Percentiles rank a stretch among this genome's conserved stretches.
Evolutionary conservation across 768 basidiomycete species (phyloP).

Genomic region (Gyrodon lividus): DNA sequence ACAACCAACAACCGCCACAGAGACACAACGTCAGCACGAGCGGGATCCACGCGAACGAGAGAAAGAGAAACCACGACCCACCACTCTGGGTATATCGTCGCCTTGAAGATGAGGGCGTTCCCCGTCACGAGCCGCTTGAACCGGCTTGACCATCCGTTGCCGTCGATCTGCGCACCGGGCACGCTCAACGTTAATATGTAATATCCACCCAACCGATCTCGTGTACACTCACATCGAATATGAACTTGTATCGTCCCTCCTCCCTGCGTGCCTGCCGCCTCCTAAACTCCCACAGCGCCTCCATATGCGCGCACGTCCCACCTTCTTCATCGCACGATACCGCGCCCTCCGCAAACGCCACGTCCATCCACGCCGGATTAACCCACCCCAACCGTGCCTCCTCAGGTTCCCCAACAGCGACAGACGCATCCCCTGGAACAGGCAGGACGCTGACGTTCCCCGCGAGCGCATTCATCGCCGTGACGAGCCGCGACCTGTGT

Average conservation of each 20-base stretch:
- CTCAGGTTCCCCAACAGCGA: slow-evolving; percentile 36
- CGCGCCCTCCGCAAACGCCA: slow-evolving; percentile 52
- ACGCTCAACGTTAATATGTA: not conserved
- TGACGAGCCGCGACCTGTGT: slow-evolving; percentile 51
- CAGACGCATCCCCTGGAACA: slow-evolving; percentile 26
- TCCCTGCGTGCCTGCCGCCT: slow-evolving; percentile 42
- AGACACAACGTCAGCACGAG: not conserved
- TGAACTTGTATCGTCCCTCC: slow-evolving; percentile 60
- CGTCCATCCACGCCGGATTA: slow-evolving; percentile 58
- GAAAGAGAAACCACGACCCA: slow-evolving; percentile 29
- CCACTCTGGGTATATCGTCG: slow-evolving; percentile 77
- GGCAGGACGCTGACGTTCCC: slow-evolving; percentile 40
- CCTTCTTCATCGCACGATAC: slow-evolving; percentile 36
- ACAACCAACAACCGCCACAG: no score
- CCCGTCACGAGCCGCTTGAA: slow-evolving; percentile 65
- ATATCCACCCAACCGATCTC: not conserved
- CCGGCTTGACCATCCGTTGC: slow-evolving; percentile 68
- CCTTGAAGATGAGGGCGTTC: slow-evolving; percentile 64
- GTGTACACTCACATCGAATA: slow-evolving; percentile 55
- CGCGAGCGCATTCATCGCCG: slow-evolving; percentile 39
- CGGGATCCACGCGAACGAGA: not conserved
- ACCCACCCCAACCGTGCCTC: slow-evolving; percentile 37
- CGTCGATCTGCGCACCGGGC: slow-evolving; percentile 44
- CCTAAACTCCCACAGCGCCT: slow-evolving; percentile 49
- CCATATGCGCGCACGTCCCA: slow-evolving; percentile 41